These are phyloP conservation scores for Glonium stellatum DNA, from an alignment of 495 filamentous ascomycete species.

Conservation along the genomic window DNA sequence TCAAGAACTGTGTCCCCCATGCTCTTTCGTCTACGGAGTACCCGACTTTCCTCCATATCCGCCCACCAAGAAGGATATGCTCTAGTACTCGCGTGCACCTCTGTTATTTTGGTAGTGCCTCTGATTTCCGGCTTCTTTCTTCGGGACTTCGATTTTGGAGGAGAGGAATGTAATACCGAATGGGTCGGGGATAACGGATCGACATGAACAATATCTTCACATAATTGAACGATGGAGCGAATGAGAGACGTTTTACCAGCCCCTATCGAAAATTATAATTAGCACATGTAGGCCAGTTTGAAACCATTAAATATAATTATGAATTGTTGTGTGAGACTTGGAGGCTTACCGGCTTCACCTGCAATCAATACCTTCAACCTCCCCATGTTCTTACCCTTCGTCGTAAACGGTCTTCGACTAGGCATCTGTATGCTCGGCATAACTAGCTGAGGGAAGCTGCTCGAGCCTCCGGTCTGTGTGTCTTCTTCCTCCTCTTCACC, in stretches of 20 bases:
- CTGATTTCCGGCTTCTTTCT: constrained; percentile 19
- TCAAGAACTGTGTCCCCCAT: constrained; percentile 77
- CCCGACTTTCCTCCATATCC: constrained; percentile 68
- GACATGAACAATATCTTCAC: constrained; percentile 94
- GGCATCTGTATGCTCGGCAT: constrained; percentile 98
- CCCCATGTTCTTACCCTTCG: constrained; percentile 74
- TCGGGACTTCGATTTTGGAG: constrained; percentile 35
- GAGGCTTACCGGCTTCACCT: constrained; percentile 64
- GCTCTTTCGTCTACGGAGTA: constrained; percentile 69
- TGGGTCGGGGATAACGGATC: constrained; percentile 59
- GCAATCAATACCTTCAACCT: constrained; percentile 82
- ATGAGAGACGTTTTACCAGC: constrained; percentile 87
- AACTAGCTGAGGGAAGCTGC: constrained; percentile 74
- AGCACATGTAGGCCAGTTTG: constrained; percentile 2
- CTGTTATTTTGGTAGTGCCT: constrained; percentile 50
- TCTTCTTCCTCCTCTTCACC: constrained; percentile 44
- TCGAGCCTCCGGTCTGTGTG: constrained; percentile 24
- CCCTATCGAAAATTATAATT: constrained; percentile 31
- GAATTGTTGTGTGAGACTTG: not conserved
- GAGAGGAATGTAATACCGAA: constrained; percentile 21
- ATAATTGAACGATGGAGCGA: constrained; percentile 87
- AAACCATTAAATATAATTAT: constrained; percentile 6
- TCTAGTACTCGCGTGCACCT: constrained; percentile 88
- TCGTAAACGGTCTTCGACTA: constrained; percentile 84
- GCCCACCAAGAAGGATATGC: constrained; percentile 94